Percentiles rank a stretch among this genome's conserved stretches.
Evolutionary conservation across 176 grass and related monocot genomes (phyloP).

Genomic region (Triticum aestivum): IWGSC_CS_RefSeq_v2.1 NC_057803.1:592564166-592564665

Average conservation of each 20-base stretch:
- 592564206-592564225: no score
- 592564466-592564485: not conserved
- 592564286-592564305: not conserved
- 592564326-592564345: not conserved
- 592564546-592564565: not conserved
- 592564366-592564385: not conserved
- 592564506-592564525: not conserved
- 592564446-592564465: not conserved
- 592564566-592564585: not conserved
- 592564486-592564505: not conserved
- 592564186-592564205: not conserved
- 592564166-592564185: not conserved
- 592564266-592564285: not conserved
- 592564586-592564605: not conserved
- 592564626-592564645: not conserved
- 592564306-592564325: not conserved
- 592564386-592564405: not conserved
- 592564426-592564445: not conserved
- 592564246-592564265: not conserved
- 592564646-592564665: not conserved
- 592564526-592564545: not conserved
- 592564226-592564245: not conserved
- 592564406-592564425: no score
- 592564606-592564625: slow-evolving; percentile 4
- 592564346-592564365: not conserved